phyloP scores from a whole-genome alignment of 2,329 filamentous ascomycete genomes.

The Mycosphaerella sp. region DNA sequence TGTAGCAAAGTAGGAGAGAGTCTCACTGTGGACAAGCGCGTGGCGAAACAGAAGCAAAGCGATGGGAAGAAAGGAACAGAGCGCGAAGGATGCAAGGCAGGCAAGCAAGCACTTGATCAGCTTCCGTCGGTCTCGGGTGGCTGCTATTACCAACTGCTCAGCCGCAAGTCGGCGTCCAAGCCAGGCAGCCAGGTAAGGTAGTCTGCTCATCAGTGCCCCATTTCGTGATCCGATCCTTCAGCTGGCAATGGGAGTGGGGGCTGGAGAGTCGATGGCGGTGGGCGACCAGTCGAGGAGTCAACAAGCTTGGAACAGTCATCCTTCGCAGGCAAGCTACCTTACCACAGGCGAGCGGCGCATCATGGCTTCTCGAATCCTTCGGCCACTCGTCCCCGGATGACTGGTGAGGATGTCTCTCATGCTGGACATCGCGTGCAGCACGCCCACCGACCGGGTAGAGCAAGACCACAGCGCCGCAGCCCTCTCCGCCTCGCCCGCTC shows the following conservation, averaged over 20 bases:
- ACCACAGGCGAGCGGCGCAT: neutral
- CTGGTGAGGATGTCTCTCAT: slow-evolving; percentile 1
- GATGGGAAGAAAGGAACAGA: neutral
- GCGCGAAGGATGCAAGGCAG: neutral
- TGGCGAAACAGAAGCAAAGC: neutral
- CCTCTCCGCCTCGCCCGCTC: neutral
- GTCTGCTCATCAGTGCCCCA: neutral
- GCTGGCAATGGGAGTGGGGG: neutral
- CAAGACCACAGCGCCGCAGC: slow-evolving; percentile 9
- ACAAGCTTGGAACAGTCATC: neutral
- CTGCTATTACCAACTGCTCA: slow-evolving; percentile 6
- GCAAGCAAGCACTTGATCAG: slow-evolving; percentile 6
- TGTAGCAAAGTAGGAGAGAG: neutral
- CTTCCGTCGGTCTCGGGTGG: slow-evolving; percentile 2
- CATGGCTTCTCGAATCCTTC: neutral
- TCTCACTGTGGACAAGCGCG: neutral
- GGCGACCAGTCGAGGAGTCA: neutral
- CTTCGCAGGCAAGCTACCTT: too few species aligned
- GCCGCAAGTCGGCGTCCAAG: slow-evolving; percentile 4
- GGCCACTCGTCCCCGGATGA: slow-evolving; percentile 1
- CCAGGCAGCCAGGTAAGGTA: neutral
- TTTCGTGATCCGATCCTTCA: neutral
- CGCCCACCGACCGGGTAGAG: slow-evolving; percentile 7
- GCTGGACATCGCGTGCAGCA: neutral
- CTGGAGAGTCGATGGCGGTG: neutral